These are phyloP conservation scores for Cadophora sp. DNA, from an alignment of 2,329 filamentous ascomycete genomes.

Conservation along the genomic window DNA sequence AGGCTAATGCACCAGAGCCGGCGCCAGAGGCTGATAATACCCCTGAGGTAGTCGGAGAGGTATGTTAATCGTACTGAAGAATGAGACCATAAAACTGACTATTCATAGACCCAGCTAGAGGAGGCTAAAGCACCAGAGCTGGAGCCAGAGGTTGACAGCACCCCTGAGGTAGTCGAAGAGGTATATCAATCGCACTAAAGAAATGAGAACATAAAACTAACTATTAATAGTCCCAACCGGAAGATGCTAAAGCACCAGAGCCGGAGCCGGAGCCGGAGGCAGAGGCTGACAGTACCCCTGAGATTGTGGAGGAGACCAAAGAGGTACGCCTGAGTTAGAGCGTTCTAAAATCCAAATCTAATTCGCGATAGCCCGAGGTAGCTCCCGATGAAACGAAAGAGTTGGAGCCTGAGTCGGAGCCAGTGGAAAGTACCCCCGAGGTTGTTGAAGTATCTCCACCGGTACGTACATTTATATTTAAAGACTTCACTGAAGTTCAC, in stretches of 20 bases:
- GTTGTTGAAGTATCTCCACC: not conserved
- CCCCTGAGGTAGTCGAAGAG: constrained; percentile 12
- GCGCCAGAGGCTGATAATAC: not conserved
- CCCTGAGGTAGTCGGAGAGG: not conserved
- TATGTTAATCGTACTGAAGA: not conserved
- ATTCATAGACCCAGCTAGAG: not conserved
- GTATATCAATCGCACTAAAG: not conserved
- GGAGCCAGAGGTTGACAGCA: too few species aligned
- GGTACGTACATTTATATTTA: not conserved
- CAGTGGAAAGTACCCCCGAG: not conserved
- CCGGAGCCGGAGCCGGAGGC: too few species aligned
- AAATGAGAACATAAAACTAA: not conserved
- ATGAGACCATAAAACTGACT: not conserved
- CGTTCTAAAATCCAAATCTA: not conserved
- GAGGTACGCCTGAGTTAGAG: not conserved
- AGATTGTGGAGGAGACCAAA: not conserved
- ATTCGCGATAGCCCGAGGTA: not conserved
- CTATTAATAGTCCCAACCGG: not conserved
- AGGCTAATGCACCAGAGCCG: not conserved
- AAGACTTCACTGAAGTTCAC: too few species aligned
- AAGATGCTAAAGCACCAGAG: not conserved
- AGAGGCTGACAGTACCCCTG: not conserved
- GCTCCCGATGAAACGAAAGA: constrained; percentile 16
- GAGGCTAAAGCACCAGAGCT: not conserved
- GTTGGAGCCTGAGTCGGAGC: not conserved